Percentiles rank a stretch among this genome's conserved stretches.
These are phyloP conservation scores for Thielaviopsis punctulata DNA, from an alignment of 2,329 filamentous ascomycete species.

Conservation along the genomic window DNA sequence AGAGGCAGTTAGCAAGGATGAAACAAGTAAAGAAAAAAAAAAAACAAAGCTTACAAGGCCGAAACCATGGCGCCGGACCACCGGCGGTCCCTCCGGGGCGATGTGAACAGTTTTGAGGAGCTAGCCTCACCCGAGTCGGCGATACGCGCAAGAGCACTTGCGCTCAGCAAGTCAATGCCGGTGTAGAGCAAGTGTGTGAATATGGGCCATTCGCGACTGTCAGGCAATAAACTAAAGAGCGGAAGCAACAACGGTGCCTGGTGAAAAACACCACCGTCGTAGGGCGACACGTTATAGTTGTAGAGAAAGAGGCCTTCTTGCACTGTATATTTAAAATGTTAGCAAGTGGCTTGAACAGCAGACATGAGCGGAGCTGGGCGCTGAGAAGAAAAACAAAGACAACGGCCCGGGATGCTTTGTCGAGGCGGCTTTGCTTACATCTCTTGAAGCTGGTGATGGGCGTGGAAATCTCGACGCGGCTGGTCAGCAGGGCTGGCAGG, in stretches of 20 bases:
- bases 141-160: slow-evolving; percentile 60
- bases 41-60: slow-evolving; percentile 43
- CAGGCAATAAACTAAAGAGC: slow-evolving; percentile 75
- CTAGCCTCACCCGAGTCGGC: slow-evolving; percentile 66
- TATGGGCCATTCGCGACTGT: slow-evolving; percentile 46
- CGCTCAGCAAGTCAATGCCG: slow-evolving; percentile 63
- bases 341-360: too few relatives aligned
- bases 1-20: slow-evolving; percentile 4
- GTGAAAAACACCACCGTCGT: slow-evolving; percentile 75
- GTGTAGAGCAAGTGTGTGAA: slow-evolving; percentile 71
- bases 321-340: slow-evolving; percentile 32
- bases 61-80: slow-evolving; percentile 64
- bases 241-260: slow-evolving; percentile 81
- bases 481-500: slow-evolving; percentile 69
- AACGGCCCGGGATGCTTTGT: neutral
- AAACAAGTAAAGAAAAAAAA: neutral
- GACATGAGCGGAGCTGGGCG: neutral
- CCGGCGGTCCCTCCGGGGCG: slow-evolving; percentile 51
- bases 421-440: slow-evolving; percentile 37
- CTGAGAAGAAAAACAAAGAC: neutral
- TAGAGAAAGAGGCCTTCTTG: slow-evolving; percentile 96
- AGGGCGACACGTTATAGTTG: slow-evolving; percentile 88
- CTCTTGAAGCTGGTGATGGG: slow-evolving; percentile 97
- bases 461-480: slow-evolving; percentile 89
- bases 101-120: slow-evolving; percentile 59